Evolutionary conservation across 768 basidiomycete genomes (phyloP), one percentile per base, ranked within the genome.

Genomic region (Russula earlei): DNA sequence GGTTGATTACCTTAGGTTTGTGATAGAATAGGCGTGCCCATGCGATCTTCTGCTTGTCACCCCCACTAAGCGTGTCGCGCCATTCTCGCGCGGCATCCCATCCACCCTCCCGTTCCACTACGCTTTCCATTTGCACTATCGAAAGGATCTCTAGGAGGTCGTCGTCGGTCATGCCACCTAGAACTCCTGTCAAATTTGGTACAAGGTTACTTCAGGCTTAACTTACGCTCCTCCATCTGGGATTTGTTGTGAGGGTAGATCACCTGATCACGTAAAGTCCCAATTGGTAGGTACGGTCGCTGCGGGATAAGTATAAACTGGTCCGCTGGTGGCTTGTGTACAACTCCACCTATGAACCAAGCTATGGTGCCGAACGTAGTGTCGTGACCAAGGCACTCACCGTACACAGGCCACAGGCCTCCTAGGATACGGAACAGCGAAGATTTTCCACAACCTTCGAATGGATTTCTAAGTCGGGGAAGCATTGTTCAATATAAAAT

Each of bases 21-120:
- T 98, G 95, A 68, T 99, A 99, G 67, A 97, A 99, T 62, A 99
- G 69, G 62, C 95, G 75, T 12, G 92, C 95, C 92, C 95, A 97
- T 0, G 95, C 95, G 55, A 98, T 87, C 72, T 94, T 85, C 71
- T 98, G 94, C 69, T 98, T 91, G 69, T 96, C 95, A 19, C 94
- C 94, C 1, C 95, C 94, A 65, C 89, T 92, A 33, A 98, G 71
- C 2, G 88, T 81, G 67, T 96, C 93, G 60, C 91, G 80, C 95
- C 95, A 98, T 65, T 97, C 95, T 46, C 84, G 78, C n/a, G 79
- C 76, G 8, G 77, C 75, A 64, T 89, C 87, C 93, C 93, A 97
- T 12, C 95, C 95, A n/a, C 95, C 95, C 70, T 98, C 95, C 24
- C 93, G 80, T 64, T 91, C 88, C 6, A 97, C 88, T 46, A 97